Conservation (phyloP, 2,329 filamentous ascomycete genomes). For the Pseudogymnoascus sp. region DNA sequence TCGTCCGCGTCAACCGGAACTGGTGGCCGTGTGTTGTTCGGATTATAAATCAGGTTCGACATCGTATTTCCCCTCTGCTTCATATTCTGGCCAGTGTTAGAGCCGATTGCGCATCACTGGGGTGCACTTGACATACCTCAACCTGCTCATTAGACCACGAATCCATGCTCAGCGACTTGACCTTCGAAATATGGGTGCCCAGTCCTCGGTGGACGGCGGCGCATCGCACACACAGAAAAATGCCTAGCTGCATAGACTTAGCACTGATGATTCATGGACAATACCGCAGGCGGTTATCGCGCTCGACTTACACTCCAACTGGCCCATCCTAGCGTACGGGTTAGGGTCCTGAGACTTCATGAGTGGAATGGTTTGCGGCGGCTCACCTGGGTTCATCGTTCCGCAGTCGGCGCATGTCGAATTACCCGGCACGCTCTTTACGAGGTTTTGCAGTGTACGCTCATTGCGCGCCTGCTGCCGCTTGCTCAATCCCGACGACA, state of each 20-base stretch:
- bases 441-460: slow-evolving; percentile 79
- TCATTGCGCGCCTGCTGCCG: slow-evolving; percentile 98
- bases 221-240: slow-evolving; percentile 97
- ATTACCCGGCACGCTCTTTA: slow-evolving; percentile 78
- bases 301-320: slow-evolving; percentile 29
- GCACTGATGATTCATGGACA: slow-evolving; percentile 11
- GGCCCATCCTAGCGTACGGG: slow-evolving; percentile 24
- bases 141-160: slow-evolving; percentile 95
- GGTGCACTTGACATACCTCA: slow-evolving; percentile 54
- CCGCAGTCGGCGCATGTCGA: slow-evolving; percentile 90
- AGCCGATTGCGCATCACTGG: neutral
- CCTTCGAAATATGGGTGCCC: slow-evolving; percentile 95
- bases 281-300: neutral
- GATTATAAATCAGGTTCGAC: slow-evolving; percentile 86
- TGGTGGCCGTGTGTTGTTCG: slow-evolving; percentile 70
- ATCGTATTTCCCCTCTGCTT: slow-evolving; percentile 78
- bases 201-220: slow-evolving; percentile 91
- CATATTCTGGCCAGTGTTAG: slow-evolving; percentile 62
- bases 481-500: slow-evolving; percentile 77
- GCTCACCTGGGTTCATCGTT: slow-evolving; percentile 77
- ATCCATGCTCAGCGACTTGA: slow-evolving; percentile 98
- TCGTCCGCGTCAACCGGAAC: slow-evolving; percentile 88
- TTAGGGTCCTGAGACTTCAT: neutral
- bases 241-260: slow-evolving; percentile 59
- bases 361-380: neutral